A percentile compares a stretch with the other conserved stretches of the same genome.
phyloP scores from a whole-genome alignment of 179 eudicot species.

The Vitellaria paradoxa region DNA sequence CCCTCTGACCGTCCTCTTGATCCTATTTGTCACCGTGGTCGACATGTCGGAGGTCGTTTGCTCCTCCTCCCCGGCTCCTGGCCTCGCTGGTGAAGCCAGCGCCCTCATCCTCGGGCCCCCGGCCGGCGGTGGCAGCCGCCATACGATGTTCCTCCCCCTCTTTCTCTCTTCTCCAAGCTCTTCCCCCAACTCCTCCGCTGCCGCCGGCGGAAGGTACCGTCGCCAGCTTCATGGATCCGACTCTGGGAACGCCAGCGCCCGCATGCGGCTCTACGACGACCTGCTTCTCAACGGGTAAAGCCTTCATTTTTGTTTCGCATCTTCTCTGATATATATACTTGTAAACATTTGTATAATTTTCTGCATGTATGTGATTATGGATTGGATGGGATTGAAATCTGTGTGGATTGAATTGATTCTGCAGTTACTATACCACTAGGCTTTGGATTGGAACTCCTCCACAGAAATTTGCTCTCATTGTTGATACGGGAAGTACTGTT shows the following conservation, averaged over 20 bases:
- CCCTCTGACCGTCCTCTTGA: slow-evolving; percentile 16
- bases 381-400: neutral
- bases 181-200: slow-evolving; percentile 16
- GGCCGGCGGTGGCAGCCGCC: slow-evolving; percentile 21
- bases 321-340: neutral
- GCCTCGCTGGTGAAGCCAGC: slow-evolving; percentile 15
- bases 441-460: slow-evolving; percentile 85
- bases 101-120: slow-evolving; percentile 21
- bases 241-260: slow-evolving; percentile 42
- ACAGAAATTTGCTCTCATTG: slow-evolving; percentile 81
- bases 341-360: neutral
- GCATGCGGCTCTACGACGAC: slow-evolving; percentile 76
- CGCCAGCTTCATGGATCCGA: slow-evolving; percentile 50
- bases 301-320: neutral
- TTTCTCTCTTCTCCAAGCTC: slow-evolving; percentile 40
- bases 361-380: neutral
- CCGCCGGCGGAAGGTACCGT: slow-evolving; percentile 22
- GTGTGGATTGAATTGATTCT: slow-evolving; percentile 13
- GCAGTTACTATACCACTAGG: slow-evolving; percentile 84
- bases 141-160: slow-evolving; percentile 61
- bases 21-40: slow-evolving; percentile 2
- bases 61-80: slow-evolving; percentile 6
- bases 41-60: neutral
- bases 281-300: slow-evolving; percentile 70
- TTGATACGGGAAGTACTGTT: slow-evolving; percentile 87